Base-by-base conservation (phyloP, 2,329 filamentous ascomycete species). In the Cytospora schulzeri region DNA sequence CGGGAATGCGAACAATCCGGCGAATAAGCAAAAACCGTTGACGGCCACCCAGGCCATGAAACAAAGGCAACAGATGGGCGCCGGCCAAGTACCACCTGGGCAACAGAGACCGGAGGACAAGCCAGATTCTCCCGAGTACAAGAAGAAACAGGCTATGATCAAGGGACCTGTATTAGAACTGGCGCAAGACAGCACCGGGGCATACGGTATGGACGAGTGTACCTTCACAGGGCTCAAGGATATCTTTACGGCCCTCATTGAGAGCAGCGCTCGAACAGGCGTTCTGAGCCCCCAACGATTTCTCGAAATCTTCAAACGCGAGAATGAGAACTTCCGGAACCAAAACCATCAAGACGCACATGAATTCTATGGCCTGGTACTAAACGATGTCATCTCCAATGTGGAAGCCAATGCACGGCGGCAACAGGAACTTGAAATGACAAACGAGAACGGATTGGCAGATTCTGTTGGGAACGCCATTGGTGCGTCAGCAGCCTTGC, bases 271-370 rank as follows among this genome's bases (percentile, higher is more conserved):
- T 50, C 88, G 93, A 63, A 95, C 91, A 8, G 95, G 95, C 19
- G 92, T 99, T 14, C 84, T 98, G 51, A 96, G 93, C 72, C 95
- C 95, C 1, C 89, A 94, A 71, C 90, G 93, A 67, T 97, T 99
- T 68, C 82, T 99, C 41, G 94, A 99, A 73, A 93, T 97, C 29
- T 88, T 99, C 73, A 92, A 93, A 73, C 87, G 91, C 68, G 92
- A 98, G 71, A 96, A 99, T 74, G 95, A 99, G 76, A 93, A 97
- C 90, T 99, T 99, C 73, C 88, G 93, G 65, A 94, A 93, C 48
- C 91, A 93, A 4, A 97, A 97, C 91, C 95, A 99, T 76, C 95
- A 99, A 75, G 95, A 99, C 75, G 95, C 95, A 1, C 95, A 99
- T 76, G 95, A 99, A 74, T 99, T 99, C 70, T 87, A 98, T 71